Evolutionary conservation across 2,329 filamentous ascomycete genomes (phyloP), one percentile per base, ranked within the genome.

Genomic region (Mycocentrospora acerina): DNA sequence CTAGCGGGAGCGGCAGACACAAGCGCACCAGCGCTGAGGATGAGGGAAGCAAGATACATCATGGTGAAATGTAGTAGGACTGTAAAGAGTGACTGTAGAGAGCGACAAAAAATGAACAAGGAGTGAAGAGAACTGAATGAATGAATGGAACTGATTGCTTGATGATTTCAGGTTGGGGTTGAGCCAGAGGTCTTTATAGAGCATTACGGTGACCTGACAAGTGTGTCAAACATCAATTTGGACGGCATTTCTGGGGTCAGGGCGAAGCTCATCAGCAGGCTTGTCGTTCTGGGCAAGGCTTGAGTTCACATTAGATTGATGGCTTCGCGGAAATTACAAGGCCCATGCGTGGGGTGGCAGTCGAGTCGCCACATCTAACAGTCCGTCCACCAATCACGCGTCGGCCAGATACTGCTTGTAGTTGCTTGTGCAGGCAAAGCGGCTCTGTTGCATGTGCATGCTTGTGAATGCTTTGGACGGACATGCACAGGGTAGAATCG

Each of bases 1-100:
- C 58, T 55, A n/a, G 61, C 44, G 30, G 59, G 60, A 24, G 55
- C 56, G 45, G 59, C 55, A 37, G 58, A 45, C 15, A 59, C 58
- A 26, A 64, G 55, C 37, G 58, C 55, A 33, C 59, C 52, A 51
- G 60, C 59, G 49, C 56, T 29, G 37, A 57, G 39, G 28, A 59
- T 38, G 34, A 55, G 43, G 40, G 46, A 55, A 37, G 46, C 34
- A 9, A 22, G 19, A 22, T 22, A 22, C 19, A 22, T 22, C 9
- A 6, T 22, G 19, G 19, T 22, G 5, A 6, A 9, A 9, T 22
- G 19, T 22, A 6, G 19, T 6, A 19, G 31, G 28, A 32, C 15
- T 37, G 9, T 18, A 42, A 46, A 29, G 37, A 40, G 24, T 30
- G 38, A 36, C 31, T 39, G 27, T 18, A 40, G n/a, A n/a, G n/a